Base-by-base conservation (phyloP, 2,329 filamentous ascomycete species). In the Acrodontium crateriforme region DNA sequence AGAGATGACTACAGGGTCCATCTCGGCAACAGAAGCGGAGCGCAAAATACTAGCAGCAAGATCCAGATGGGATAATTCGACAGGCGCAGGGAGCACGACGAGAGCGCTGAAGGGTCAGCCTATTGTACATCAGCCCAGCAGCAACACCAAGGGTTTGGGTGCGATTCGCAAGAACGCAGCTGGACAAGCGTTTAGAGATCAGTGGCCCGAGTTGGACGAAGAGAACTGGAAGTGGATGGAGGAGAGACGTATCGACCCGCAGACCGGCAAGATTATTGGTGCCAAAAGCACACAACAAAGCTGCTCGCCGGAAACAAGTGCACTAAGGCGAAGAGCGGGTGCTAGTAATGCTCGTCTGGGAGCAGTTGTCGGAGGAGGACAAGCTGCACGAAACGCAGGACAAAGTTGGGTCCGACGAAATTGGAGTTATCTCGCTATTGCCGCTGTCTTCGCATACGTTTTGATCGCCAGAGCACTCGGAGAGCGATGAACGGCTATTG, bases 1-100 rank as follows among this genome's bases (percentile, higher is more conserved):
- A 50, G 89, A 98, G 61, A 94, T 95, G 79, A 98, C 89, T 0
- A 95, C 89, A 0, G 89, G 89, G 2, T 85, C 78, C 16, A 72
- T 98, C 16, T 76, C 77, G 5, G 81, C 76, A 11, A 78, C 72
- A 0, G 71, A 81, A 27, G 63, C 69, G 3, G 85, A 95, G 62
- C 72, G 87, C 36, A 78, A 73, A 52, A 69, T 77, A 45, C 72
- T 84, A 27, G 84, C 89, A 0, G 66, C 69, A 14, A 69, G 80
- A 37, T 81, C 82, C 10, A 66, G 81, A 30, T 98, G 89, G 89
- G 95, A 85, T 85, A 98, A 98, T 59, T 81, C 76, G 18, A 95
- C 87, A 0, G 85, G 87, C 21, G 84, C 83, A 28, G 87, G 87
- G 6, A 79, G 78, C 3, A 70, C 76, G 35, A 50, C 57, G 17